phyloP scores from a whole-genome alignment of 331 rosid genomes.

The Telfairia occidentalis region DNA sequence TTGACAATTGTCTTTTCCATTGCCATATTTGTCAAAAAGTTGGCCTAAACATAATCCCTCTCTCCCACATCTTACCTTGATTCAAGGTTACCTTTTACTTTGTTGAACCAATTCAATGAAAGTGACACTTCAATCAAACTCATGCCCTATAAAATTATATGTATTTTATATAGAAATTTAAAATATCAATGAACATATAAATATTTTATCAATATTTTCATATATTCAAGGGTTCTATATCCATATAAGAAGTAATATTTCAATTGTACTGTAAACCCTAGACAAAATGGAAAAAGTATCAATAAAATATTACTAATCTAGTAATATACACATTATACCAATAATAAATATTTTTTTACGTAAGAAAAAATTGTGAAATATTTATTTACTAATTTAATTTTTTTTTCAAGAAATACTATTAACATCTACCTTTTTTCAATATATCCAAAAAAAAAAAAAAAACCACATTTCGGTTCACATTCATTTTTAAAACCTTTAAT shows the following conservation, averaged over 20 bases:
- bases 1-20: background rate
- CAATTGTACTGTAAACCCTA: background rate
- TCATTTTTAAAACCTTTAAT: background rate
- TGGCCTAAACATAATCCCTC: conserved; percentile 1
- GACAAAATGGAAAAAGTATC: background rate
- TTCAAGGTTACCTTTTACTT: conserved; percentile 6
- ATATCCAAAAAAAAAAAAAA: too few relatives aligned
- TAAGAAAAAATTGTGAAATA: background rate
- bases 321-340: background rate
- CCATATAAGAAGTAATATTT: background rate
- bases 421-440: background rate
- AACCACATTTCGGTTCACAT: background rate
- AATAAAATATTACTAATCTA: background rate
- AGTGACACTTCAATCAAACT: background rate
- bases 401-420: too few relatives aligned
- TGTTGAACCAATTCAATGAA: background rate
- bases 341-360: too few relatives aligned
- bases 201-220: background rate
- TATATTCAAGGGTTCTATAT: background rate
- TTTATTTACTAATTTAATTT: too few relatives aligned
- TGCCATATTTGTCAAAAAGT: conserved; percentile 12
- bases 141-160: background rate
- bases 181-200: background rate
- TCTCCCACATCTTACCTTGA: conserved; percentile 12
- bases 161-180: background rate